A percentile compares a stretch with the other conserved stretches of the same genome.
Conservation (phyloP, 2,329 filamentous ascomycete species). For the Elsinoe australis region DNA sequence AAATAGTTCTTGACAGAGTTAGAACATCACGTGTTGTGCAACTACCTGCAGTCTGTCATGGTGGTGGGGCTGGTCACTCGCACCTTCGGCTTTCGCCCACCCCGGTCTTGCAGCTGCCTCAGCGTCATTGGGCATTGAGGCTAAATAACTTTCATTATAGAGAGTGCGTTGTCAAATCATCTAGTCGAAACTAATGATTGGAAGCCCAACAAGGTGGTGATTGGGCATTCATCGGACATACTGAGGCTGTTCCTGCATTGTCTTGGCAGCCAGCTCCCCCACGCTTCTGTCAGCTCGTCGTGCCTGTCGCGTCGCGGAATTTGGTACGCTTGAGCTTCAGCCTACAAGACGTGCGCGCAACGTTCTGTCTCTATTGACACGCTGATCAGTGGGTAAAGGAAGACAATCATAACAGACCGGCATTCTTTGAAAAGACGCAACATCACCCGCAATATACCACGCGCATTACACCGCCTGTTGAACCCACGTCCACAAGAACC, state of each 20-base stretch:
- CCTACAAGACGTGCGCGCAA: neutral
- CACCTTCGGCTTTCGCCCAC: neutral
- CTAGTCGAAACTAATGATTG: slow-evolving; percentile 1
- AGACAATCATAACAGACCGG: neutral
- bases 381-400: neutral
- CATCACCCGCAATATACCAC: neutral
- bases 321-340: slow-evolving; percentile 3
- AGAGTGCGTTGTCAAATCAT: slow-evolving; percentile 12
- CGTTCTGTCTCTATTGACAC: neutral
- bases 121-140: slow-evolving; percentile 17
- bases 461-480: slow-evolving; percentile 17
- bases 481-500: neutral
- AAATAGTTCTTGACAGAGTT: too few species aligned
- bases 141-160: slow-evolving; percentile 15
- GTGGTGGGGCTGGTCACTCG: too few species aligned
- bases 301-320: slow-evolving; percentile 9
- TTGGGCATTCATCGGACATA: slow-evolving; percentile 3
- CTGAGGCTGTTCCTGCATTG: slow-evolving; percentile 9
- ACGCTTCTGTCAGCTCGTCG: neutral
- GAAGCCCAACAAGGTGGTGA: slow-evolving; percentile 8
- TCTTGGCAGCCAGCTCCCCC: slow-evolving; percentile 10
- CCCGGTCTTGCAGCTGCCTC: neutral
- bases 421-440: slow-evolving; percentile 2
- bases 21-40: slow-evolving; percentile 1
- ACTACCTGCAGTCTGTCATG: slow-evolving; percentile 4